These are phyloP conservation scores for Marasmius oreades DNA, from an alignment of 1,284 basidiomycete species.

Conservation along the genomic window DNA sequence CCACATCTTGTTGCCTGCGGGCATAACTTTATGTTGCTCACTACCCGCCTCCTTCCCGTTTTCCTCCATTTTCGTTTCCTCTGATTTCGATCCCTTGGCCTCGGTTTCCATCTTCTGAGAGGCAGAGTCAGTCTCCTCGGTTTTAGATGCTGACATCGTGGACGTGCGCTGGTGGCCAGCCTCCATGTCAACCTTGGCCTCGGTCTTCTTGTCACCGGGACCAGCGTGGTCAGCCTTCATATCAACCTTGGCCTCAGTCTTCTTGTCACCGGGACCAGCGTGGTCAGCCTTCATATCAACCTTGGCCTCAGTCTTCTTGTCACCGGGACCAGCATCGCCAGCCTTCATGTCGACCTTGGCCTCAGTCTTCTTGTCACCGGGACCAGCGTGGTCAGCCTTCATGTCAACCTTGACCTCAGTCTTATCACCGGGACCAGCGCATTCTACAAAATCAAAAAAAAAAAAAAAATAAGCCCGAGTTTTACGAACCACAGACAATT, in stretches of 20 bases:
- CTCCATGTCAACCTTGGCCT: neutral
- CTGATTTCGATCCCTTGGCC: neutral
- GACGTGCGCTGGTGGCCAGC: neutral
- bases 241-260: neutral
- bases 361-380: neutral
- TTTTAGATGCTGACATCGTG: neutral
- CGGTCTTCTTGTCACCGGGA: neutral
- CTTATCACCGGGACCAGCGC: too few relatives aligned
- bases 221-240: neutral
- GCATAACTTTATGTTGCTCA: too few relatives aligned
- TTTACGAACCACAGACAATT: too few relatives aligned
- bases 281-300: neutral
- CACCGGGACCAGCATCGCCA: neutral
- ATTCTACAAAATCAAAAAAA: too few relatives aligned
- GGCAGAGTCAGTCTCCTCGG: neutral
- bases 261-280: neutral
- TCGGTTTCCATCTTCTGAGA: neutral
- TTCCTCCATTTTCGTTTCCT: neutral
- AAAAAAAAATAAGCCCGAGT: too few relatives aligned
- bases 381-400: neutral
- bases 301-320: neutral
- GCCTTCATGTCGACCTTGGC: neutral
- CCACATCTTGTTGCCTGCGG: neutral
- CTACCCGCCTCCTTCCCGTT: neutral
- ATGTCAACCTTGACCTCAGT: too few relatives aligned